These are phyloP conservation scores for Rhizopogon vesiculosus DNA, from an alignment of 768 basidiomycete species.

Conservation along the genomic window DNA sequence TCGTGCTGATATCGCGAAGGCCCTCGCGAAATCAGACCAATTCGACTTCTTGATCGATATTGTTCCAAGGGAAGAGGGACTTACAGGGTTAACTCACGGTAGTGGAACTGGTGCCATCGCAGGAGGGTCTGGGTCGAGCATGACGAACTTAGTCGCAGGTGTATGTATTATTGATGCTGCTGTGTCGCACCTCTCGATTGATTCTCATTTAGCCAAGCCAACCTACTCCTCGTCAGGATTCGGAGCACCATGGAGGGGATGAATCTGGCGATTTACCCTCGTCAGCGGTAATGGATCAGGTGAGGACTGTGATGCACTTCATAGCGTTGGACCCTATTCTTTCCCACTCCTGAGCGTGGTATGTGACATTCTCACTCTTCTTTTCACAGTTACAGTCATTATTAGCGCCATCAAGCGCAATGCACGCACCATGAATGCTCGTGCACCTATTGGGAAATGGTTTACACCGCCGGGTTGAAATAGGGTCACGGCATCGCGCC, in stretches of 20 bases:
- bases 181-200: background rate
- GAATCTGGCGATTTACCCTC: slow-evolving; percentile 15
- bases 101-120: background rate
- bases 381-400: slow-evolving; percentile 2
- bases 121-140: slow-evolving; percentile 4
- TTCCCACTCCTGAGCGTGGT: slow-evolving; percentile 13
- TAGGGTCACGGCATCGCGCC: background rate
- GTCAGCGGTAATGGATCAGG: slow-evolving; percentile 21
- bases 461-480: background rate
- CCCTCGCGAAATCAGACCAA: slow-evolving; percentile 88
- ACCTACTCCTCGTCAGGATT: slow-evolving; percentile 17
- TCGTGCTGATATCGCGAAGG: slow-evolving; percentile 90
- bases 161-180: slow-evolving; percentile 10
- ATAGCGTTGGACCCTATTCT: background rate
- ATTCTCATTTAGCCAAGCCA: slow-evolving; percentile 19
- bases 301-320: background rate
- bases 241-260: slow-evolving; percentile 14
- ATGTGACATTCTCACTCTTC: slow-evolving; percentile 6
- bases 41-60: slow-evolving; percentile 98
- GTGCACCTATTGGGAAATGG: background rate
- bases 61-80: slow-evolving; percentile 76
- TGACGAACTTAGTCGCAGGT: slow-evolving; percentile 17
- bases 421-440: slow-evolving; percentile 3
- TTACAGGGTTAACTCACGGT: slow-evolving; percentile 18
- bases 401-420: slow-evolving; percentile 3